Percentiles rank a stretch among this genome's conserved stretches.
phyloP scores from a whole-genome alignment of 805 yeast genomes.

The Jamesozyma rosinii region DNA sequence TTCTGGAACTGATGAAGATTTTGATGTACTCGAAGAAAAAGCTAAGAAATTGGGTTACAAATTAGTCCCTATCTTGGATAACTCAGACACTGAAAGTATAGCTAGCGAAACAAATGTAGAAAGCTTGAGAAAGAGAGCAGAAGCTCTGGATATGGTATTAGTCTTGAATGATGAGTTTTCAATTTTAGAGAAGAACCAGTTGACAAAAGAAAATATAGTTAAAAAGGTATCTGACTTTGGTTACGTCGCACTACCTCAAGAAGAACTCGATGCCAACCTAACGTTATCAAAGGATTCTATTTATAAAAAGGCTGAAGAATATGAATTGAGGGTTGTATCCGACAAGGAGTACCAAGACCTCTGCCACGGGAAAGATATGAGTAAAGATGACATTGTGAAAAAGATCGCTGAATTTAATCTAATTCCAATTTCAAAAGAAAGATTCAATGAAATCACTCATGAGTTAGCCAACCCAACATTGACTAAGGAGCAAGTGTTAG shows the following conservation, averaged over 20 bases:
- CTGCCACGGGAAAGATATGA: neutral
- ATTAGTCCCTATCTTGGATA: slow-evolving; percentile 6
- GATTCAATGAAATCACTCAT: slow-evolving; percentile 24
- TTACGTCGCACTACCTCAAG: slow-evolving; percentile 11
- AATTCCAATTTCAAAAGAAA: slow-evolving; percentile 30
- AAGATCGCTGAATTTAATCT: slow-evolving; percentile 12
- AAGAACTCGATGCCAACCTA: slow-evolving; percentile 6
- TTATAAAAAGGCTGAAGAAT: slow-evolving; percentile 8
- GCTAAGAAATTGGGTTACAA: slow-evolving; percentile 12
- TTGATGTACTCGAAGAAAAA: slow-evolving; percentile 7
- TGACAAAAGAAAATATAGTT: slow-evolving; percentile 12
- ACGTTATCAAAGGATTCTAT: neutral
- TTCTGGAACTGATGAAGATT: neutral
- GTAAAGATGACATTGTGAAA: slow-evolving; percentile 8
- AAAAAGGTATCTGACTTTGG: slow-evolving; percentile 15
- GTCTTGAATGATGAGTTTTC: slow-evolving; percentile 6
- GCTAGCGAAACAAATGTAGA: neutral
- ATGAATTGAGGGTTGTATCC: slow-evolving; percentile 11
- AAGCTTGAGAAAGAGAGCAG: neutral
- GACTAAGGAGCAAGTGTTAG: slow-evolving; percentile 14
- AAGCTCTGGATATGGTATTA: slow-evolving; percentile 1
- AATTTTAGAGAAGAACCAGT: slow-evolving; percentile 3
- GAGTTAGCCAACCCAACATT: slow-evolving; percentile 25
- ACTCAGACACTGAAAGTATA: neutral
- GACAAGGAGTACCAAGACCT: slow-evolving; percentile 1